Base-by-base conservation (phyloP, 2,329 filamentous ascomycete species). In the Aspergillus ustus region DNA sequence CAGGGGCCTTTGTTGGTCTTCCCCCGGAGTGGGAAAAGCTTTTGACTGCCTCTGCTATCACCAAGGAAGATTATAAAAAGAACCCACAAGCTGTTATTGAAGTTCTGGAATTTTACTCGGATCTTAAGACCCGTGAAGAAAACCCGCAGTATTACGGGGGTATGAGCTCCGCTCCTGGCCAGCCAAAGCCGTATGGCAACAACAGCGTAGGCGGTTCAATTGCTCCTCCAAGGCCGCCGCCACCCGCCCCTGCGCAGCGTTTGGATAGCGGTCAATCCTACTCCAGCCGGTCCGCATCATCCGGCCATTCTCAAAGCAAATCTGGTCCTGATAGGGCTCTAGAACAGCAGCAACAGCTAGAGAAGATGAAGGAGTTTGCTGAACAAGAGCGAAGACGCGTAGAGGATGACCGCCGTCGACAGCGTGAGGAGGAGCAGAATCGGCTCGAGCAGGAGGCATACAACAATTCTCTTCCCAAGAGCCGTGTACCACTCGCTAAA, bases 1-100 rank as follows among this genome's bases (percentile, higher is more conserved):
- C 92, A 2, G 95, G 95, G 66, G 93, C 95, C 69, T 99, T 99
- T 72, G 92, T 96, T 52, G 95, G 95, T 44, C 79, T 99, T 68
- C 95, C 95, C 1, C 89, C 92, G 5, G 95, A 99, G 81, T 99
- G 95, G 95, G 95, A 96, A 73, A 96, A 96, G 78, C 84, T 99
- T 55, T 84, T 99, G 68, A 98, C 95, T 72, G 93, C 93, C 8
- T 98, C 95, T 2, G 95, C 95, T 61, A 95, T 99, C 72, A 98
- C 95, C 62, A 97, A 97, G 79, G 95, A 99, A 72, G 95, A 99
- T 76, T 98, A 98, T 78, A 92, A 96, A 79, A 93, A 95, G 73
- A 97, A 99, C 73, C 95, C 95, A 5, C 90, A 94, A 81, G 92
- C 88, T 62, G 86, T 82, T 28, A 83, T 88, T 54, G 88, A 90